Evolutionary conservation across 2,329 filamentous ascomycete genomes (phyloP), one percentile per base, ranked within the genome.

Genomic region (Cercospora beticola): DNA sequence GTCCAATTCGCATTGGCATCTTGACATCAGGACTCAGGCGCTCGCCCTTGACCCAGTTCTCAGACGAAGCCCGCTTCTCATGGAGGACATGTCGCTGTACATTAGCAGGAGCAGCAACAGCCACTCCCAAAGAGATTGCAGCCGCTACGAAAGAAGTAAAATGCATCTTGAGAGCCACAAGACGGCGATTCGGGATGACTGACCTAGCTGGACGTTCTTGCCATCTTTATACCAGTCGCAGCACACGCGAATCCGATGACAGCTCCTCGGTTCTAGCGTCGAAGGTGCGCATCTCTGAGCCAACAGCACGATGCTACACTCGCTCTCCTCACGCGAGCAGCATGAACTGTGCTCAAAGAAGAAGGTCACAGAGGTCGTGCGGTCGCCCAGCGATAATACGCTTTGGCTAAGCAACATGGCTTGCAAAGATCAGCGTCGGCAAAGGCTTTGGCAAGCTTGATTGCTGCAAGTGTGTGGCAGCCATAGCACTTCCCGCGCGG

Each of bases 1-100:
- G 57, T 18, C 74, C 74, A 43, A 75, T 76, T 4, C 74, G 67
- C 70, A 77, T 74, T 5, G 74, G 74, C n/a, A 76, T 68, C 33
- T 69, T 72, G 62, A 73, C 70, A 56, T 75, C 73, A 33, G 62
- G 46, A 31, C 71, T 64, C 6, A 76, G 71, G 36, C 78, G 79
- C 57, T 79, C 73, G 30, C 78, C 71, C 72, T 80, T 81, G 23
- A 78, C 70, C 82, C 82, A 83, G 62, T 79, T 76, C 23, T 76
- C 73, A 1, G 77, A 74, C 5, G 66, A 36, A 12, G 74, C 71
- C 36, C 82, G 80, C 71, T 80, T 81, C 70, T 84, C 82, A 70
- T 83, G 82, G 10, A 82, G 69, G 26, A 82, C 80, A 77, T 83
- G 81, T 57, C 68, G 70, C 60, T 72, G 67, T 14, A 70, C 60